These are phyloP conservation scores for Conidiobolus incongruus DNA, from an alignment of 371 early-diverging fungal species.

Conservation along the genomic window DNA sequence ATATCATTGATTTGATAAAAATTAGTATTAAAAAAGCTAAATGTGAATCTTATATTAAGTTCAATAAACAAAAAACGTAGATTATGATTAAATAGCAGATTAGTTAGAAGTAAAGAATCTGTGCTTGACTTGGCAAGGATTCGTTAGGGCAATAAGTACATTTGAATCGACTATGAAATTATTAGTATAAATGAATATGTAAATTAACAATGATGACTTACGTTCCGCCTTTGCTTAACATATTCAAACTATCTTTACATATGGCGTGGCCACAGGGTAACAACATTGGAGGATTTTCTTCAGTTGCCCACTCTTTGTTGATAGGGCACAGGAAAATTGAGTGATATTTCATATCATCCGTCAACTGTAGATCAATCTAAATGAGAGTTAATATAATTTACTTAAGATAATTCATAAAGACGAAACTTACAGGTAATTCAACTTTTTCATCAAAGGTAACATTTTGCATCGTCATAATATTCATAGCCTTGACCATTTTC, in stretches of 20 bases:
- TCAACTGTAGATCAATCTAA: conserved; percentile 59
- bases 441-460: conserved; percentile 59
- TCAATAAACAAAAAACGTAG: too few species aligned
- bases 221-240: conserved; percentile 35
- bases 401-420: neutral
- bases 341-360: conserved; percentile 65
- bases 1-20: too few species aligned
- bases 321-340: conserved; percentile 97
- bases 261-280: conserved; percentile 95
- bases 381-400: neutral
- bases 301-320: conserved; percentile 76
- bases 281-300: conserved; percentile 95
- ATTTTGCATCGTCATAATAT: too few species aligned
- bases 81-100: too few species aligned
- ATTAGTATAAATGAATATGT: too few species aligned
- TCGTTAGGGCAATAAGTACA: conserved; percentile 11
- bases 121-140: conserved; percentile 6
- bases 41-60: too few species aligned
- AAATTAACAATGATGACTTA: too few species aligned
- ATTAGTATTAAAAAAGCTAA: too few species aligned
- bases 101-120: too few species aligned
- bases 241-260: conserved; percentile 64
- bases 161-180: conserved; percentile 8
- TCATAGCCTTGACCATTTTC: too few species aligned
- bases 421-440: conserved; percentile 51